phyloP scores from a whole-genome alignment of 306 rosid genomes.

The Arachis stenosperma region DNA sequence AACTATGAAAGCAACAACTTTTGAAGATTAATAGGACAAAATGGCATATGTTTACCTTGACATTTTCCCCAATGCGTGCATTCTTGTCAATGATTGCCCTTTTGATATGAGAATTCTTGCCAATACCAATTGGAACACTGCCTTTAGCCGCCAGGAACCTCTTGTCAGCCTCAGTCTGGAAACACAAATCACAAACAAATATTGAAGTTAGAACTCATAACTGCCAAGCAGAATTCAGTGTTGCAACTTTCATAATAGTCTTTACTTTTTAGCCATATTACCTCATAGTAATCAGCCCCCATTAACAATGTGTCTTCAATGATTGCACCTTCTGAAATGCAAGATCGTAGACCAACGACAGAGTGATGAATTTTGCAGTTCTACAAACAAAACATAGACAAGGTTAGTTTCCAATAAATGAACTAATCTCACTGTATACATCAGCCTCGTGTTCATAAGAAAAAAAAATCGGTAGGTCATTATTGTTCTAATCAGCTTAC shows the following conservation, averaged over 20 bases:
- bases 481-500: conserved; percentile 44
- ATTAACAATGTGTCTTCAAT: conserved; percentile 91
- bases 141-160: conserved; percentile 85
- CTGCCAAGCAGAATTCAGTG: conserved; percentile 23
- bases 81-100: conserved; percentile 98
- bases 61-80: conserved; percentile 91
- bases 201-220: conserved; percentile 12
- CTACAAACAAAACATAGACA: conserved; percentile 44
- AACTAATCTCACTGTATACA: background rate
- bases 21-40: background rate
- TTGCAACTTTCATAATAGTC: background rate
- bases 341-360: conserved; percentile 92
- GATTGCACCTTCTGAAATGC: conserved; percentile 96
- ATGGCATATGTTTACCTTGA: conserved; percentile 58
- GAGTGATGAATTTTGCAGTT: conserved; percentile 98
- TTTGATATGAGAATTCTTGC: conserved; percentile 85
- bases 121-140: conserved; percentile 90
- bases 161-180: conserved; percentile 88
- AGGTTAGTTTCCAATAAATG: conserved; percentile 32
- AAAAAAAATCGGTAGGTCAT: background rate
- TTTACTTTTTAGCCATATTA: conserved; percentile 33
- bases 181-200: conserved; percentile 39
- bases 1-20: background rate
- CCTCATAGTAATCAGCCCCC: conserved; percentile 99
- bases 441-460: conserved; percentile 2